A percentile compares a stretch with the other conserved stretches of the same genome.
Conservation (phyloP, 1,284 basidiomycete genomes). For the Trichosporon coremiiforme region DNA sequence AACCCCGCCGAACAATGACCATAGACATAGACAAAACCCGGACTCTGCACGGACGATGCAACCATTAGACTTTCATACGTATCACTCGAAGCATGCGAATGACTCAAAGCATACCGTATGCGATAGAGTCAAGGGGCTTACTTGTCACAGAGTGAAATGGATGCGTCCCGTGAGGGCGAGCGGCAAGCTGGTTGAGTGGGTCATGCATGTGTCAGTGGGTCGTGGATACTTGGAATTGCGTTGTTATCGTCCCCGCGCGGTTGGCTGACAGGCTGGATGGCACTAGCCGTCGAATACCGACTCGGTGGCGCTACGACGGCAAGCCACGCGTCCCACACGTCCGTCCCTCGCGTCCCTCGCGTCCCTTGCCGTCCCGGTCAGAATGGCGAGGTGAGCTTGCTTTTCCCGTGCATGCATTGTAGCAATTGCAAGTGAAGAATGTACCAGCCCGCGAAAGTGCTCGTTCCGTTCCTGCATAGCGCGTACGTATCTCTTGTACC, state of each 20-base stretch:
- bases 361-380: too few relatives aligned
- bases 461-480: not conserved
- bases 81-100: too few relatives aligned
- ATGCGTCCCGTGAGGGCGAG: not conserved
- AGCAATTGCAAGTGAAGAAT: not conserved
- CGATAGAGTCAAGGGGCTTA: too few relatives aligned
- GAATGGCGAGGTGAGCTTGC: not conserved
- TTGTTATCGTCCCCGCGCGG: not conserved
- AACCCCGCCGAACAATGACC: not conserved
- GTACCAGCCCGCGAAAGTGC: not conserved
- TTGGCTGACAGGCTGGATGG: not conserved
- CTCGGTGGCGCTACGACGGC: not conserved
- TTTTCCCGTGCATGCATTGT: not conserved
- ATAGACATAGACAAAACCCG: not conserved
- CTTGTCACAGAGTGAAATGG: too few relatives aligned
- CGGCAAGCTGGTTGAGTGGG: not conserved
- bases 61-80: not conserved
- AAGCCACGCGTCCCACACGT: not conserved
- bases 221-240: not conserved
- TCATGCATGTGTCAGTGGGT: not conserved
- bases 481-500: not conserved
- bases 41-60: not conserved
- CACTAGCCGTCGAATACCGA: not conserved
- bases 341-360: too few relatives aligned
- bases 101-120: too few relatives aligned